A percentile compares a stretch with the other conserved stretches of the same genome.
Evolutionary conservation across 2,329 filamentous ascomycete species (phyloP).

Genomic region (Aspergillus ochraceus): DNA sequence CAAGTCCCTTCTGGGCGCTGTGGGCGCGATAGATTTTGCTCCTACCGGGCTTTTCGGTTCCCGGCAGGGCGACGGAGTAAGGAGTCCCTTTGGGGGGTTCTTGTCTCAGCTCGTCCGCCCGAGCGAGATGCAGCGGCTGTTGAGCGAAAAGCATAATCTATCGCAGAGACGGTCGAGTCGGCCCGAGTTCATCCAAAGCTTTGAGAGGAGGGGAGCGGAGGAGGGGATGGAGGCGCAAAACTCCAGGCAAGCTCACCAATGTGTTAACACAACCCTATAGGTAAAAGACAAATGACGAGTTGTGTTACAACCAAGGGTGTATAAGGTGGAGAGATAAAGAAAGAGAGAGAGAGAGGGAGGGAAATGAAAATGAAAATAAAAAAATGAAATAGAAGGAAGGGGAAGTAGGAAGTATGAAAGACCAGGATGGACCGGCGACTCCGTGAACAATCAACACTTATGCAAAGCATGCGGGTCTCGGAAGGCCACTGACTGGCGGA

Average conservation of each 20-base stretch:
- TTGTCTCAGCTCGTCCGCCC: slow-evolving; percentile 53
- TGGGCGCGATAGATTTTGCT: slow-evolving; percentile 81
- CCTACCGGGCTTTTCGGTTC: slow-evolving; percentile 70
- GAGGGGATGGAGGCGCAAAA: background rate
- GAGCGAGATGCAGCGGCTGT: slow-evolving; percentile 34
- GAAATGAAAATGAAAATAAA: background rate
- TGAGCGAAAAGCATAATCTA: slow-evolving; percentile 40
- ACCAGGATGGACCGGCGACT: background rate
- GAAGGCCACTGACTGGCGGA: background rate
- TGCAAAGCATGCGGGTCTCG: background rate
- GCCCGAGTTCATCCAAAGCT: background rate
- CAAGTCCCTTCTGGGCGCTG: slow-evolving; percentile 69
- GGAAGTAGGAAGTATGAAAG: background rate
- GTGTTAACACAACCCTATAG: too few relatives aligned
- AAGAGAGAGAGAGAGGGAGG: background rate
- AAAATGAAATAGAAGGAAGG: background rate
- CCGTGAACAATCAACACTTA: background rate
- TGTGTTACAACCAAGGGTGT: background rate
- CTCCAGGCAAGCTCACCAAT: background rate
- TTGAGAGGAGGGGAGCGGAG: too few relatives aligned
- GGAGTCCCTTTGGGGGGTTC: slow-evolving; percentile 73
- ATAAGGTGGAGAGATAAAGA: background rate
- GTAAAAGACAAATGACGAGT: background rate
- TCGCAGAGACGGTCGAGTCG: background rate
- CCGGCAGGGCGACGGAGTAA: slow-evolving; percentile 75